Conservation (phyloP, 257 asterid genomes). For the Handroanthus guayacan region DNA sequence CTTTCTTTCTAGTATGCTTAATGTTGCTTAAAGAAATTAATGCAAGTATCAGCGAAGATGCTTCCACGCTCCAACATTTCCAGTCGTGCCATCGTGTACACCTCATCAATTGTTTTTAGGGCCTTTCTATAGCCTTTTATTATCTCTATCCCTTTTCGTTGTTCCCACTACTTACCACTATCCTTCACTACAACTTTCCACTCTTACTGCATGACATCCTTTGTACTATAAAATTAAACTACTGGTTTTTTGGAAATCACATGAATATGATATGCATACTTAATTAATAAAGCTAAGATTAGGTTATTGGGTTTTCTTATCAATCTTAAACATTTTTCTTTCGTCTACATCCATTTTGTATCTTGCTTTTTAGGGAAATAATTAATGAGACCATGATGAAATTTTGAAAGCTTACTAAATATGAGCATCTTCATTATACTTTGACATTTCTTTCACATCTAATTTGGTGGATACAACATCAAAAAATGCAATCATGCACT, state of each 20-base stretch:
- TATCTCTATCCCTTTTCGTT: neutral
- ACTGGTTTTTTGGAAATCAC: neutral
- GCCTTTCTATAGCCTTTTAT: neutral
- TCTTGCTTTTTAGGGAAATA: neutral
- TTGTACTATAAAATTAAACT: neutral
- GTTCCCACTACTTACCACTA: neutral
- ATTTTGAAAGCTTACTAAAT: neutral
- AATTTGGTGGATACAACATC: neutral
- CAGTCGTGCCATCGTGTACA: neutral
- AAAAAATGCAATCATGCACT: neutral
- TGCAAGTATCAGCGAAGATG: neutral
- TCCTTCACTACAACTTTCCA: neutral
- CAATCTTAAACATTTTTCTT: neutral
- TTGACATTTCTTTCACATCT: neutral
- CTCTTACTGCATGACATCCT: neutral
- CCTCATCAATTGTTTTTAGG: neutral
- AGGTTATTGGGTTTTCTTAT: neutral
- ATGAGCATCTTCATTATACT: neutral
- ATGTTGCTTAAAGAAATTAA: neutral
- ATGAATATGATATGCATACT: neutral
- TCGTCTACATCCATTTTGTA: neutral
- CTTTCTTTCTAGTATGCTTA: neutral
- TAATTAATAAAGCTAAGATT: neutral
- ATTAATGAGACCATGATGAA: neutral
- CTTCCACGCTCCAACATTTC: neutral